These are phyloP conservation scores for Sarcodon aspratus DNA, from an alignment of 768 basidiomycete genomes.

Conservation along the genomic window DNA sequence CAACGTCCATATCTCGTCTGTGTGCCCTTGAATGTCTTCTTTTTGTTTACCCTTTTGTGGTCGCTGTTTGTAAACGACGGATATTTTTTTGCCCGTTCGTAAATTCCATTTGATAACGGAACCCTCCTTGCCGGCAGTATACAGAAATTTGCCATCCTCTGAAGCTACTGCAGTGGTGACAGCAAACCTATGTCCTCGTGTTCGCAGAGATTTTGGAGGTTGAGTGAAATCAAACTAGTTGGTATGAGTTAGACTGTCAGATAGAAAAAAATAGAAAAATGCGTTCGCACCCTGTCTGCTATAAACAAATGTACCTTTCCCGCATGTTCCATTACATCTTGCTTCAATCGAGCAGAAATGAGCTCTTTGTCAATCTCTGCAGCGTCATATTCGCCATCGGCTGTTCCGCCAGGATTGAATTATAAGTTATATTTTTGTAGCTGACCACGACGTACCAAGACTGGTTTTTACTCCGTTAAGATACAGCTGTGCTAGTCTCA, in stretches of 20 bases:
- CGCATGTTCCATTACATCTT: conserved; percentile 84
- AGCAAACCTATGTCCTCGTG: conserved; percentile 60
- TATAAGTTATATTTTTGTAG: conserved; percentile 19
- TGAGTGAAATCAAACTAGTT: conserved; percentile 45
- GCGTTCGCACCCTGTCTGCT: conserved; percentile 49
- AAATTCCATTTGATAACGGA: conserved; percentile 82
- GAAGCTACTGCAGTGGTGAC: conserved; percentile 77
- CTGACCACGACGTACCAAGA: conserved; percentile 24
- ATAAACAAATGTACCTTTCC: conserved; percentile 81
- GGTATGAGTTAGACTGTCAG: neutral
- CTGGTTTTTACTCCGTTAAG: conserved; percentile 72
- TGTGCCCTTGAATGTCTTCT: conserved; percentile 54
- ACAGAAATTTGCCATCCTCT: conserved; percentile 64
- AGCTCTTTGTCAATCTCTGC: conserved; percentile 92
- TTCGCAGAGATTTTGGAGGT: conserved; percentile 41
- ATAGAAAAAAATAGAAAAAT: neutral
- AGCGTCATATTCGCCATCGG: conserved; percentile 89
- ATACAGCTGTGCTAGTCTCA: conserved; percentile 86
- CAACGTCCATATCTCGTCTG: conserved; percentile 74
- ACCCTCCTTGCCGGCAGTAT: conserved; percentile 87
- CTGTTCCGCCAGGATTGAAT: conserved; percentile 19
- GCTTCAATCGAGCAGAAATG: conserved; percentile 80
- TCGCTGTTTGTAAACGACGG: conserved; percentile 50
- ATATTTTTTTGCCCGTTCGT: conserved; percentile 43
- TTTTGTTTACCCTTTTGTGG: conserved; percentile 35